phyloP scores from a whole-genome alignment of 139 green algal species.

The Chlamydomonas asymmetrica region DNA sequence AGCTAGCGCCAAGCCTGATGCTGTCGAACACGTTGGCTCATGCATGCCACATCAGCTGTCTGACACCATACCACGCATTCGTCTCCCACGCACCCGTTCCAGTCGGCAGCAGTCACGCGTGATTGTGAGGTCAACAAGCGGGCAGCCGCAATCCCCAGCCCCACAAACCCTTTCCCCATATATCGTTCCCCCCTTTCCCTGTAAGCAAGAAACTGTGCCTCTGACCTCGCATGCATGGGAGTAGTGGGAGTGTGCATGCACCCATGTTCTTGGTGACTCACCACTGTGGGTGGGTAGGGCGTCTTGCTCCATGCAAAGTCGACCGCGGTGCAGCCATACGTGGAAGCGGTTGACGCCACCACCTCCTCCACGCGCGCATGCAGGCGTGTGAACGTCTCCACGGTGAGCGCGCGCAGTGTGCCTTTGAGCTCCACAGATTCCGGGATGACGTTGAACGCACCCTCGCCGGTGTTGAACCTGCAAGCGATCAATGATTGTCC shows the following conservation, averaged over 20 bases:
- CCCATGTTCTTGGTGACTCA: slow-evolving; percentile 44
- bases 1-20: slow-evolving; percentile 5
- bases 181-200: not conserved
- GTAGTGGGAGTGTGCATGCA: not conserved
- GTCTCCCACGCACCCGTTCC: too few relatives aligned
- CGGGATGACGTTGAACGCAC: slow-evolving; percentile 87
- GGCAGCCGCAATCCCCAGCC: too few relatives aligned
- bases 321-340: slow-evolving; percentile 62
- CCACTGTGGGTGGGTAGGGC: slow-evolving; percentile 80
- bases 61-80: too few relatives aligned
- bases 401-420: slow-evolving; percentile 61
- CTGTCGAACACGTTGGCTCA: not conserved
- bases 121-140: not conserved
- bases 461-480: slow-evolving; percentile 60
- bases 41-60: too few relatives aligned
- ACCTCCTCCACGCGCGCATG: slow-evolving; percentile 48
- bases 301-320: slow-evolving; percentile 67
- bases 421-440: slow-evolving; percentile 59
- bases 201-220: not conserved
- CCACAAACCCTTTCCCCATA: too few relatives aligned
- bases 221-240: not conserved
- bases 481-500: not conserved
- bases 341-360: slow-evolving; percentile 18
- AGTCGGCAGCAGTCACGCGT: not conserved
- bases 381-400: slow-evolving; percentile 37